Base-by-base conservation (phyloP, 2,329 filamentous ascomycete species). In the Rhynchosporium graminicola region DNA sequence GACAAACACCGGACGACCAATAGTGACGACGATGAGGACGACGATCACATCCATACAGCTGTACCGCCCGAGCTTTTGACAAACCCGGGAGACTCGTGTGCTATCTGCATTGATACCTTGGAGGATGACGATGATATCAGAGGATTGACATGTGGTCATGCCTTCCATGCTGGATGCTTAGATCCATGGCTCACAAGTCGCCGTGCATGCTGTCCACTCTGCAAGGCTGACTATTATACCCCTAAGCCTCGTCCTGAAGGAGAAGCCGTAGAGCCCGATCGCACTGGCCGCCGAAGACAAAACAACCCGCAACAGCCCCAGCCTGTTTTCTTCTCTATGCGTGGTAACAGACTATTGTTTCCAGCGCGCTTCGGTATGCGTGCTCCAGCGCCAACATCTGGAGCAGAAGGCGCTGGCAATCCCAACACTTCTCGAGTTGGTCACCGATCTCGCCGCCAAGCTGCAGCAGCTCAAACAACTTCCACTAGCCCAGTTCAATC, bases 121-220 rank as follows among this genome's bases (percentile, higher is more conserved):
- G 95, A 99, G 75, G 92, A 98, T 66, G 91, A 97, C 66, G 95
- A 98, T 70, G 94, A 99, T 74, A 88, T 99, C 56, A 91, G 95
- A 69, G 95, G 95, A 2, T 79, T 99, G 65, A 92, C 91, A 3
- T 99, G 95, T 73, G 95, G 95, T n/a, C 95, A 99, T 76, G 93
- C 94, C 59, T 99, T 98, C 84, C 95, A 99, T 75, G 93, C 92
- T 57, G 91, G 89, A 45, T 99, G 95, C 74, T 86, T 99, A 55
- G 95, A 99, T 71, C 95, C 95, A 10, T 99, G 95, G 95, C 80
- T 99, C 67, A 99, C 95, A 9, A 93, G 90, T 73, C 87, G 95
- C 66, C 88, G 94, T 68, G 95, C 95, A 31, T 98, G 94, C 80
- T 99, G 95, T 75, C 95, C 95, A 5, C 87, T 99, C 6, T 99